Evolutionary conservation across 768 basidiomycete genomes (phyloP).

Genomic region (Trametes cingulata): DNA sequence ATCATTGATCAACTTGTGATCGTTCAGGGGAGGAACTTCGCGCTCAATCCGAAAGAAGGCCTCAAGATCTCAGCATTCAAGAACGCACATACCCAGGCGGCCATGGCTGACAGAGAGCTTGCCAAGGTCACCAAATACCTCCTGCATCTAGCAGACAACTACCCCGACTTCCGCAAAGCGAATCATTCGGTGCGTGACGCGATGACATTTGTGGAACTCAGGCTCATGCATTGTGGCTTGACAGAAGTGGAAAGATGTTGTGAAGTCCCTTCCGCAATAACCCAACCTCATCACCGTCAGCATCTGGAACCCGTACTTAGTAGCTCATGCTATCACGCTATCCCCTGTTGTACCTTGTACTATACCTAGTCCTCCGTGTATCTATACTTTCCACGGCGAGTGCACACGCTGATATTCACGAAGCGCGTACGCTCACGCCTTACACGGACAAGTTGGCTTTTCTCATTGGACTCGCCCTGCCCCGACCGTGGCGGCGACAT

Average conservation of each 20-base stretch:
- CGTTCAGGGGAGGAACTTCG: conserved; percentile 76
- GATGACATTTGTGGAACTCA: not conserved
- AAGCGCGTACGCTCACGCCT: too few species aligned
- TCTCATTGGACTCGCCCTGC: too few species aligned
- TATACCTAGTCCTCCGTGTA: too few species aligned
- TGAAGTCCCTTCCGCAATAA: conserved; percentile 39
- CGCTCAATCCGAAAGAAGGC: conserved; percentile 81
- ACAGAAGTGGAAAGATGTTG: conserved; percentile 54
- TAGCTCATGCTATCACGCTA: too few species aligned
- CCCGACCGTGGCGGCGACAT: too few species aligned
- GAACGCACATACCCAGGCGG: conserved; percentile 66
- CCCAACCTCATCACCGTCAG: too few species aligned
- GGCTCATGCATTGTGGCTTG: not conserved
- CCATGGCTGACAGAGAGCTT: conserved; percentile 69
- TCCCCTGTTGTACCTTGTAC: too few species aligned
- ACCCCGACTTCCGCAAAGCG: conserved; percentile 59
- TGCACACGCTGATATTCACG: too few species aligned
- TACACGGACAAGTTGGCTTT: too few species aligned
- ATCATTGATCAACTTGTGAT: not conserved
- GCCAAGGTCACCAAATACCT: conserved; percentile 65
- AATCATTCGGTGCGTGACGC: conserved; percentile 59
- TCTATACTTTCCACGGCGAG: too few species aligned
- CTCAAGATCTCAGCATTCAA: conserved; percentile 84
- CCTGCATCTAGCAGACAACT: conserved; percentile 55
- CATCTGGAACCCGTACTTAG: too few species aligned